A percentile compares a stretch with the other conserved stretches of the same genome.
These are phyloP conservation scores for Mortierella sp. DNA, from an alignment of 371 early-diverging fungal species.

Conservation along the genomic window DNA sequence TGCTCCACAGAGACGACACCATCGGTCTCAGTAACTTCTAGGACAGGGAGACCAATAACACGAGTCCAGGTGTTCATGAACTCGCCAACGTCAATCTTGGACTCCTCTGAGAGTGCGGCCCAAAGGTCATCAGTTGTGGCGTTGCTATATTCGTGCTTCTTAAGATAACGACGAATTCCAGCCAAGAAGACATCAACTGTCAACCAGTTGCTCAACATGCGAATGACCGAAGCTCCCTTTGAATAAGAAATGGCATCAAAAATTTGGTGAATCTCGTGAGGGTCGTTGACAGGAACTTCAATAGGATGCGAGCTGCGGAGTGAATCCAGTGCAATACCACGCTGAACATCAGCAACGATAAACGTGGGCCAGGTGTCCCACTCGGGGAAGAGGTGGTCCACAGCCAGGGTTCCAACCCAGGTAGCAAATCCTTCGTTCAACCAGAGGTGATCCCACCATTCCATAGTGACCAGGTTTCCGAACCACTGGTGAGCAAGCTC, in stretches of 20 bases:
- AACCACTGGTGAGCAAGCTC: constrained; percentile 98
- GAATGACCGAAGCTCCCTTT: constrained; percentile 95
- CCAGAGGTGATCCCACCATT: constrained; percentile 93
- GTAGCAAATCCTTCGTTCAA: constrained; percentile 98
- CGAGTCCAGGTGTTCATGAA: constrained; percentile 93
- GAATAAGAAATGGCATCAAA: constrained; percentile 90
- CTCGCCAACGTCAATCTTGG: constrained; percentile 78
- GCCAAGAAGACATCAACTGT: constrained; percentile 80
- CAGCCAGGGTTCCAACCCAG: constrained; percentile 91
- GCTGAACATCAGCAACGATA: constrained; percentile 74
- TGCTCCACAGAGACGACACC: constrained; percentile 70
- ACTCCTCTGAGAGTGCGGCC: constrained; percentile 76
- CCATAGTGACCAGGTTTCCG: constrained; percentile 95
- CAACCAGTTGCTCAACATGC: constrained; percentile 90
- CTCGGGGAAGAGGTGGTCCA: constrained; percentile 82
- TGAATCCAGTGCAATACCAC: constrained; percentile 83
- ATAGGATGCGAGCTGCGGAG: constrained; percentile 91
- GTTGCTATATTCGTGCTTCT: constrained; percentile 84
- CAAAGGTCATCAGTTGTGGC: constrained; percentile 91
- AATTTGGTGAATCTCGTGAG: constrained; percentile 85
- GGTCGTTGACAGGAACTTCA: constrained; percentile 85
- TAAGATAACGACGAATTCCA: constrained; percentile 86
- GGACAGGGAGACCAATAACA: constrained; percentile 84
- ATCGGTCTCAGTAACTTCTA: constrained; percentile 69
- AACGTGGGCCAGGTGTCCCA: constrained; percentile 85